Evolutionary conservation across 148 eudicot genomes (phyloP).

Genomic region (Rhododendron vialii): DNA sequence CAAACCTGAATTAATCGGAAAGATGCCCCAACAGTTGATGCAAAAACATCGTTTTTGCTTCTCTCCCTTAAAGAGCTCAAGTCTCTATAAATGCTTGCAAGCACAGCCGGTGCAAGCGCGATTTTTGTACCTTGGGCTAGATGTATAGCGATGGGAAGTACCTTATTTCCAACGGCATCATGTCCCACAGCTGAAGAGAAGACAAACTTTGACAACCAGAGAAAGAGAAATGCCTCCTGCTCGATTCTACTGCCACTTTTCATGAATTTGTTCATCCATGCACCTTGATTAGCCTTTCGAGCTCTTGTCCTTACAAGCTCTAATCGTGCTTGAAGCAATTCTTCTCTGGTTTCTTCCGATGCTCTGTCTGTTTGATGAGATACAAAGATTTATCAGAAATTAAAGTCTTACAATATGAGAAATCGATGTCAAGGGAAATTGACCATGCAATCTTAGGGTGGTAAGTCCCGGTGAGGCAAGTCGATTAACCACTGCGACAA

Average conservation of each 20-base stretch:
- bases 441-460: no score
- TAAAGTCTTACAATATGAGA: no score
- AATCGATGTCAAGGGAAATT: no score
- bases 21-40: conserved; percentile 6
- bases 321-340: background rate
- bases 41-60: background rate
- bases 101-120: conserved; percentile 14
- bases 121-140: conserved; percentile 9
- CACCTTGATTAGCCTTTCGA: background rate
- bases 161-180: background rate
- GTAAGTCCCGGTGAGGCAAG: no score
- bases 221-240: conserved; percentile 40
- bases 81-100: conserved; percentile 12
- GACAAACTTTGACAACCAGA: conserved; percentile 45
- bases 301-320: background rate
- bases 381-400: no score
- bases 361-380: background rate
- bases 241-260: conserved; percentile 9
- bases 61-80: background rate
- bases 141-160: conserved; percentile 1
- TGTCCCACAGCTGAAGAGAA: background rate
- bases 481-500: no score
- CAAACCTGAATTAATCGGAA: conserved; percentile 44
- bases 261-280: background rate
- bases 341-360: background rate